Evolutionary conservation across 2,329 filamentous ascomycete species (phyloP), one percentile per base, ranked within the genome.

Genomic region (Curvularia sp.): DNA sequence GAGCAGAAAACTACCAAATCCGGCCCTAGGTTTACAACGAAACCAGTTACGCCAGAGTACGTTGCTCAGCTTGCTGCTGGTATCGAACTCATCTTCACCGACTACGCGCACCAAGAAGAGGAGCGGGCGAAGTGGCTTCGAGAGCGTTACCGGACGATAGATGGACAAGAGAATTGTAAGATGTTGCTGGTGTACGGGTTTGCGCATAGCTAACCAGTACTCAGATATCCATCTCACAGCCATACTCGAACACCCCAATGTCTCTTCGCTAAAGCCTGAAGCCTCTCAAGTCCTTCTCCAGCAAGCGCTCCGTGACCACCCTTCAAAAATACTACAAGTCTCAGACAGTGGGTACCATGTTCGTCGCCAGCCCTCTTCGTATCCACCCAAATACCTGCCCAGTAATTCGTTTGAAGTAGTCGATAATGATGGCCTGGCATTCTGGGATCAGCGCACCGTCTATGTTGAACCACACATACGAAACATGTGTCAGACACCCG

Each of bases 361-460:
- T 20, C 72, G 74, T 43, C 72, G 74, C 31, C 58, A 55, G 7
- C 73, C 73, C 1, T 68, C 65, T 1, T 69, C 71, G 3, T 75
- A 74, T 49, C 73, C 71, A 22, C 57, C 70, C 5, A 62, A 65
- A 8, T 75, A 73, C 53, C 61, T 75, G 12, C 71, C 71, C 1
- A 26, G 49, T 1, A 67, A 73, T 42, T 69, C 72, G 1, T 72
- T 71, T 53, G 49, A 58, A 7, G 50, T 68, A 3, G 60, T 64
- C 20, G 61, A 75, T 52, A 72, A 75, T 49, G 59, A 73, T 24
- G 74, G 72, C 7, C 50, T 76, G 22, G 63, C 55, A 35, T 76
- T 74, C 57, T 77, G 75, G 74, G 72, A 76, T 38, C 64, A 74
- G 53, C 73, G 73, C 4, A 75, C 74, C 18, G 72, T 77, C 41